phyloP scores from a whole-genome alignment of 208 protist species.

The Phytomonas francai region DNA sequence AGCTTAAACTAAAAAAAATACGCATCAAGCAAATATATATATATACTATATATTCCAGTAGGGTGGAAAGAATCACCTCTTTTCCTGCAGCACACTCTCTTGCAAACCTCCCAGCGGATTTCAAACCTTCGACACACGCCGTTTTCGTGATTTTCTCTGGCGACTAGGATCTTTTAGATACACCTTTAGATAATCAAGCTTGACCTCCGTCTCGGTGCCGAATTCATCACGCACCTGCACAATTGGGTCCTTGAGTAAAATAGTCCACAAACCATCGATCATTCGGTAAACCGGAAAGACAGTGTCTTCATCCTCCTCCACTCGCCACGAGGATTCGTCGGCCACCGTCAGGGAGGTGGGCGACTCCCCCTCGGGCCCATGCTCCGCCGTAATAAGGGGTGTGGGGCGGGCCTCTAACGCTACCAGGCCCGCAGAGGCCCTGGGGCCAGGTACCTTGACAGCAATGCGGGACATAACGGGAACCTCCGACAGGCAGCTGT shows the following conservation, averaged over 20 bases:
- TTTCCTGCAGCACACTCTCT: background rate
- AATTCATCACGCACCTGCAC: slow-evolving; percentile 56
- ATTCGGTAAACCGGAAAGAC: slow-evolving; percentile 71
- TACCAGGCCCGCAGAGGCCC: slow-evolving; percentile 7
- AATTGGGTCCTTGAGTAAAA: slow-evolving; percentile 73
- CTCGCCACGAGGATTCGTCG: background rate
- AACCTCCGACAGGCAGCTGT: slow-evolving; percentile 41
- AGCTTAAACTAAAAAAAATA: background rate
- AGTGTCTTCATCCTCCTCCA: background rate
- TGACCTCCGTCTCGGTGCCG: slow-evolving; percentile 45
- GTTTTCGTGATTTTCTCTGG: background rate
- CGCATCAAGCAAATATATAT: background rate
- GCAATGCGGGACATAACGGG: slow-evolving; percentile 44
- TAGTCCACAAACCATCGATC: slow-evolving; percentile 70
- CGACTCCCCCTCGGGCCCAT: background rate
- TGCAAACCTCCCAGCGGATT: background rate
- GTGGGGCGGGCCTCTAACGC: background rate
- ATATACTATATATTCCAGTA: background rate
- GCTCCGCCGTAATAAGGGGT: slow-evolving; percentile 9
- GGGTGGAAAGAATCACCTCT: background rate
- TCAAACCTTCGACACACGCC: slow-evolving; percentile 11
- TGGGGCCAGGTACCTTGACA: slow-evolving; percentile 28
- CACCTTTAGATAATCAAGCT: slow-evolving; percentile 76
- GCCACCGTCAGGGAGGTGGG: background rate
- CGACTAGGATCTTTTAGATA: slow-evolving; percentile 19